phyloP scores from a whole-genome alignment of 495 filamentous ascomycete genomes.

The Astrothelium subdiscretum region DNA sequence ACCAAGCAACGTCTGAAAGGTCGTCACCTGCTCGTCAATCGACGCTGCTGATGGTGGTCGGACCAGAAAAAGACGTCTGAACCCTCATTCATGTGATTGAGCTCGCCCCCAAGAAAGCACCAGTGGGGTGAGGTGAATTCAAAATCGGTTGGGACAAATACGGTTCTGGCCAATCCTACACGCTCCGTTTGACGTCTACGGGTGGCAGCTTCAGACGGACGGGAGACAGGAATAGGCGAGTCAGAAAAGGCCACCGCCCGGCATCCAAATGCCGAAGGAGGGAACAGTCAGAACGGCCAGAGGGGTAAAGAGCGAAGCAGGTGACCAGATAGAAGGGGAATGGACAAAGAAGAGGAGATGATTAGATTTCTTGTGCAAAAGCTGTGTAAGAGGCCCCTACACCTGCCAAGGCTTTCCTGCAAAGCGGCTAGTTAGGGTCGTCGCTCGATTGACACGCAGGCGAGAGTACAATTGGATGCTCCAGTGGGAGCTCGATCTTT shows the following conservation, averaged over 20 bases:
- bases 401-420: background rate
- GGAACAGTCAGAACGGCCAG: background rate
- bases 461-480: background rate
- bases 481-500: background rate
- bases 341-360: background rate
- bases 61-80: background rate
- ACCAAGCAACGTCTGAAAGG: background rate
- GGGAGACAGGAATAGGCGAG: background rate
- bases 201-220: background rate
- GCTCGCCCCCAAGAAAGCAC: background rate
- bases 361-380: background rate
- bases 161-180: background rate
- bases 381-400: background rate
- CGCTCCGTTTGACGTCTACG: background rate
- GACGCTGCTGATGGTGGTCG: background rate
- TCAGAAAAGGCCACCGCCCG: background rate
- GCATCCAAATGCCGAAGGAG: no score
- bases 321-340: background rate
- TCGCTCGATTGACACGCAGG: background rate
- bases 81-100: background rate
- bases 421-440: background rate
- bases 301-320: background rate
- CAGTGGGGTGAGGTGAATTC: background rate
- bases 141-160: background rate
- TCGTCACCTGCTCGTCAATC: background rate